A percentile compares a stretch with the other conserved stretches of the same genome.
Evolutionary conservation across 2,329 filamentous ascomycete genomes (phyloP).

Genomic region (Xylaria polymorpha): DNA sequence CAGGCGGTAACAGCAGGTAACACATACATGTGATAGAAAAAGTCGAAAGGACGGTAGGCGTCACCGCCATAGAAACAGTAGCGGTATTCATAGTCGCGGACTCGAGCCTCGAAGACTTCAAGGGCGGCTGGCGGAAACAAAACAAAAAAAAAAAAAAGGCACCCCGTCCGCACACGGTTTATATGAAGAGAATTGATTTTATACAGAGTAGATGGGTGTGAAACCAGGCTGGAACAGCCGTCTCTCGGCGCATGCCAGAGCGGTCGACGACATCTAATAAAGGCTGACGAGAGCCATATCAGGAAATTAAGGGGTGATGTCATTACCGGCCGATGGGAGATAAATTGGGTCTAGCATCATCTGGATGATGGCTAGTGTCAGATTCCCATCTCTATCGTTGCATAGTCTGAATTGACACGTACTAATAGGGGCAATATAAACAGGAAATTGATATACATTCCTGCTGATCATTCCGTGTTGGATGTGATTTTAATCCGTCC

Average conservation of each 20-base stretch:
- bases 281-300: conserved; percentile 25
- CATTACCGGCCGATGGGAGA: conserved; percentile 27
- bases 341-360: conserved; percentile 27
- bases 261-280: conserved; percentile 27
- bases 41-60: conserved; percentile 87
- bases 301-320: conserved; percentile 34
- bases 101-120: conserved; percentile 19
- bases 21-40: conserved; percentile 85
- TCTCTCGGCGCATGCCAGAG: conserved; percentile 11
- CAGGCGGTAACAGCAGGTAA: conserved; percentile 4
- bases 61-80: conserved; percentile 83
- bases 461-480: background rate
- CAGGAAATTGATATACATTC: background rate
- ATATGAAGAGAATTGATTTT: background rate
- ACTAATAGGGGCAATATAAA: background rate
- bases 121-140: conserved; percentile 9
- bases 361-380: conserved; percentile 15
- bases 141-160: too few species aligned
- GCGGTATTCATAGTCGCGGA: conserved; percentile 69
- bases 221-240: conserved; percentile 21
- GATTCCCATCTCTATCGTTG: conserved; percentile 1
- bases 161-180: background rate
- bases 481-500: background rate
- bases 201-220: background rate
- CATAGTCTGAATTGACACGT: conserved; percentile 2